Conservation (phyloP, 164 flowering plant genomes). For the Chimonanthus praecox region DNA sequence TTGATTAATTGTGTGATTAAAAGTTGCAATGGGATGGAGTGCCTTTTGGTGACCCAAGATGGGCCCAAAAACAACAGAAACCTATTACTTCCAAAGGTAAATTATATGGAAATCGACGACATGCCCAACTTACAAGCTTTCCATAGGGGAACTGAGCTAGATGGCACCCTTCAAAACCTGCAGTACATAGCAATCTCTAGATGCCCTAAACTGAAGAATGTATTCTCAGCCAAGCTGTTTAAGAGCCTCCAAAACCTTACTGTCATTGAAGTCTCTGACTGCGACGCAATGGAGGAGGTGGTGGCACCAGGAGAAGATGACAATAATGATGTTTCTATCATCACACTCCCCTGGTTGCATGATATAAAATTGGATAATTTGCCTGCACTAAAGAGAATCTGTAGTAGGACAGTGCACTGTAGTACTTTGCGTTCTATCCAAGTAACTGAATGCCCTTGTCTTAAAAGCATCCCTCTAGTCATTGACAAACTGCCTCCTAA, state of each 20-base stretch:
- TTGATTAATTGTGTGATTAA: background rate
- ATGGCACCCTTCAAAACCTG: background rate
- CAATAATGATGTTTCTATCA: background rate
- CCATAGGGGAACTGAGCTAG: background rate
- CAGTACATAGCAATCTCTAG: background rate
- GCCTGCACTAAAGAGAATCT: background rate
- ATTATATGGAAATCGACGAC: background rate
- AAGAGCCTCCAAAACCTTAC: slow-evolving; percentile 2
- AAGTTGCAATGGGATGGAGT: slow-evolving; percentile 2
- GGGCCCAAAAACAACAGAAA: background rate
- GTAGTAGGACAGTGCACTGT: background rate
- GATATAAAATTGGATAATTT: background rate
- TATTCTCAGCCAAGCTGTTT: background rate
- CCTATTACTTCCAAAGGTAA: background rate
- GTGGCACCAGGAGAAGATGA: background rate
- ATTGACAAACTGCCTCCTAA: background rate
- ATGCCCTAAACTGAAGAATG: slow-evolving; percentile 4
- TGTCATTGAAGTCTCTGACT: background rate
- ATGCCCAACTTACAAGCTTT: background rate
- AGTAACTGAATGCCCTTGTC: background rate
- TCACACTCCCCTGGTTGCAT: slow-evolving; percentile 1
- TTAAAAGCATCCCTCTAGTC: background rate
- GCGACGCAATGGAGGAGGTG: slow-evolving; percentile 1
- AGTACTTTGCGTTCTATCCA: background rate
- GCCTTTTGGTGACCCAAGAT: background rate